These are phyloP conservation scores for Diaporthe vaccinii DNA, from an alignment of 2,329 filamentous ascomycete species.

Conservation along the genomic window DNA sequence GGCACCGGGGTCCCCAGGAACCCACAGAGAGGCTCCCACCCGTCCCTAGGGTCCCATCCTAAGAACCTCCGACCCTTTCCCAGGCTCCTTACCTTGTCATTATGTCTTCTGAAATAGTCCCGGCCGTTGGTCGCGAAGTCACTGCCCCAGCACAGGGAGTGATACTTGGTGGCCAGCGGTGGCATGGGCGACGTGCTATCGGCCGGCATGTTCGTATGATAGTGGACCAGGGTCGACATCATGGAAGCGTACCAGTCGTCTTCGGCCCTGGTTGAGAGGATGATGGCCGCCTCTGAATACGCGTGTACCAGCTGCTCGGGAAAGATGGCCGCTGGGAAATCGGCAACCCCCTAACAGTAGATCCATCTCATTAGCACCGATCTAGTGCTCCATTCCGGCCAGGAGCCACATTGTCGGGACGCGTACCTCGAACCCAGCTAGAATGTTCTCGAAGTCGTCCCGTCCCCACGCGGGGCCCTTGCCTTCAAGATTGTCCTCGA, in stretches of 20 bases:
- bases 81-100: constrained; percentile 43
- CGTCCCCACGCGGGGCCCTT: constrained; percentile 40
- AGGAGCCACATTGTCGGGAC: neutral
- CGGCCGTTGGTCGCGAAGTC: constrained; percentile 46
- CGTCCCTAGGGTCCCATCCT: constrained; percentile 46
- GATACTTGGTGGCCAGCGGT: constrained; percentile 45
- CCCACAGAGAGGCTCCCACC: constrained; percentile 48
- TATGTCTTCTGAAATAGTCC: constrained; percentile 46
- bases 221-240: constrained; percentile 48
- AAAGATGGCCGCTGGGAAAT: constrained; percentile 55
- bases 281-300: constrained; percentile 73
- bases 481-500: constrained; percentile 50
- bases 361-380: neutral
- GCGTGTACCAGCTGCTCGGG: constrained; percentile 71
- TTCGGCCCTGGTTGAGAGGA: constrained; percentile 70
- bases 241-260: constrained; percentile 68
- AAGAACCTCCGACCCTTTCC: constrained; percentile 44
- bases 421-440: constrained; percentile 49
- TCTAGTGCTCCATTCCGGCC: neutral
- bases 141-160: constrained; percentile 48
- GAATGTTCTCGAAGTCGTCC: constrained; percentile 51
- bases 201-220: constrained; percentile 39
- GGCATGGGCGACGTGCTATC: constrained; percentile 45
- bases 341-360: constrained; percentile 47
- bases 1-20: constrained; percentile 47